phyloP scores from a whole-genome alignment of 2,329 filamentous ascomycete genomes.

The Cadophora luteo-olivacea region DNA sequence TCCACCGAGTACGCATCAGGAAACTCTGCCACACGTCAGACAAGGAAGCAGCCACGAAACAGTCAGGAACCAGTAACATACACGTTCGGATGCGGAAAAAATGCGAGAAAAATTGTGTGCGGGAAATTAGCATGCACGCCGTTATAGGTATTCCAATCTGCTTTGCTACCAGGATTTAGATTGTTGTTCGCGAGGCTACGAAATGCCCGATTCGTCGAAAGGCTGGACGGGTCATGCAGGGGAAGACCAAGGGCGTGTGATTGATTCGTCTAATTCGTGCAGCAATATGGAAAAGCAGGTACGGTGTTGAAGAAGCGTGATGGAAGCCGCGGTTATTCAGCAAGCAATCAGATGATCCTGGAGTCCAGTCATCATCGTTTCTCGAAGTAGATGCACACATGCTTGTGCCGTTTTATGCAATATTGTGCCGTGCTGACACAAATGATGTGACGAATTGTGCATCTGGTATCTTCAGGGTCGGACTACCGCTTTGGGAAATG shows the following conservation, averaged over 20 bases:
- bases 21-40: not conserved
- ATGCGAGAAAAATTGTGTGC: not conserved
- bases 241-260: not conserved
- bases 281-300: conserved; percentile 20
- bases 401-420: conserved; percentile 11
- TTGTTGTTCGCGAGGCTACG: conserved; percentile 13
- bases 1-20: not conserved
- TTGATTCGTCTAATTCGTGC: conserved; percentile 3
- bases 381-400: not conserved
- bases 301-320: not conserved
- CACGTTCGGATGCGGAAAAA: conserved; percentile 4
- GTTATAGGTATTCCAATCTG: conserved; percentile 16
- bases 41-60: not conserved
- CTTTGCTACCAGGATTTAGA: conserved; percentile 18
- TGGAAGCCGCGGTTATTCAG: conserved; percentile 1
- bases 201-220: conserved; percentile 23
- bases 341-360: not conserved
- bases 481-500: conserved; percentile 9
- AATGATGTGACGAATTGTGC: conserved; percentile 18
- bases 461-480: conserved; percentile 1
- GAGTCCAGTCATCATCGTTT: not conserved
- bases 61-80: not conserved
- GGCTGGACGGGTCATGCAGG: conserved; percentile 4
- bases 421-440: conserved; percentile 22
- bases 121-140: conserved; percentile 23